These are phyloP conservation scores for Coemansia sp. DNA, from an alignment of 192 early-diverging fungal genomes.

Conservation along the genomic window DNA sequence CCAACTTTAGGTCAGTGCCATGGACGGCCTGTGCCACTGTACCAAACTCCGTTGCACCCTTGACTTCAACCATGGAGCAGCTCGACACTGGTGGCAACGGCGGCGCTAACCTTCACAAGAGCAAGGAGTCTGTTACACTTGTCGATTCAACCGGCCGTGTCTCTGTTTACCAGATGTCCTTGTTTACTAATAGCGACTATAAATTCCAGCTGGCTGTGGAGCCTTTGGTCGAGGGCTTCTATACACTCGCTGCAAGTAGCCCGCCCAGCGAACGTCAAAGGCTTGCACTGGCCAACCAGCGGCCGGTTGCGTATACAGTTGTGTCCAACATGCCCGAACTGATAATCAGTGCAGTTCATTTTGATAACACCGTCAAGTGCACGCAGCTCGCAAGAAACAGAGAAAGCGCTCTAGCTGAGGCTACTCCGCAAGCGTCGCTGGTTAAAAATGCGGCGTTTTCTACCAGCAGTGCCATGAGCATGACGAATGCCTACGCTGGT, in stretches of 20 bases:
- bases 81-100: not conserved
- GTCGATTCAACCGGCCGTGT: slow-evolving; percentile 32
- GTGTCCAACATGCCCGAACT: slow-evolving; percentile 20
- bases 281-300: slow-evolving; percentile 11
- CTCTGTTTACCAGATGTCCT: slow-evolving; percentile 19
- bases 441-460: not conserved
- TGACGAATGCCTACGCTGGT: slow-evolving; percentile 46
- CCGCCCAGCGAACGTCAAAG: slow-evolving; percentile 36
- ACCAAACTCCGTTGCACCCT: not conserved
- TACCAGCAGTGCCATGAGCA: slow-evolving; percentile 17
- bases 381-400: slow-evolving; percentile 14
- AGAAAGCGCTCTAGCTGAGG: slow-evolving; percentile 7
- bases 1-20: not conserved
- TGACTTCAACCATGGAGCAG: not conserved
- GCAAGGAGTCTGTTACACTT: slow-evolving; percentile 18
- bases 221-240: slow-evolving; percentile 30
- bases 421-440: slow-evolving; percentile 1
- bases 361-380: slow-evolving; percentile 29
- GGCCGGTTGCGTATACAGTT: slow-evolving; percentile 25
- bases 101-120: not conserved
- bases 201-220: slow-evolving; percentile 35
- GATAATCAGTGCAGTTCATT: slow-evolving; percentile 31
- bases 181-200: slow-evolving; percentile 23
- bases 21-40: not conserved
- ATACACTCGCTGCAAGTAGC: slow-evolving; percentile 23